Evolutionary conservation across 139 green algal genomes (phyloP).

Genomic region (Mesotaenium endlicherianum): DNA sequence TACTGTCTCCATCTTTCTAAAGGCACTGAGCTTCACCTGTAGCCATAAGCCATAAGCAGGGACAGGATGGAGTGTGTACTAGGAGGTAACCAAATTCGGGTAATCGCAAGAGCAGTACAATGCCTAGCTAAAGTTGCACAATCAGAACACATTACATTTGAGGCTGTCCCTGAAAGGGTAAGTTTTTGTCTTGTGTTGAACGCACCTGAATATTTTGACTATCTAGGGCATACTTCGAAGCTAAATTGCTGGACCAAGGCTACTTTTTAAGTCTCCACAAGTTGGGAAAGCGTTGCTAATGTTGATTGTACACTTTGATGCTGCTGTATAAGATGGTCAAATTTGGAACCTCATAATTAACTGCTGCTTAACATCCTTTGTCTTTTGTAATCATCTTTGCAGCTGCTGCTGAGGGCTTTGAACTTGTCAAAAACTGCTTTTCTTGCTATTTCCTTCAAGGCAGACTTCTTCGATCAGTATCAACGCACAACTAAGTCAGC

Average conservation of each 20-base stretch:
- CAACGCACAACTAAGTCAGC: neutral
- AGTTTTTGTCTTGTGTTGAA: neutral
- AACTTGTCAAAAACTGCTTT: conserved; percentile 48
- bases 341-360: neutral
- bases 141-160: neutral
- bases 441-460: conserved; percentile 37
- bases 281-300: neutral
- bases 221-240: neutral
- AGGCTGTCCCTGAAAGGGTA: neutral
- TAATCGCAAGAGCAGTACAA: neutral
- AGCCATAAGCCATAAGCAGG: too few relatives aligned
- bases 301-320: neutral
- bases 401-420: conserved; percentile 36
- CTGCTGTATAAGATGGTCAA: neutral
- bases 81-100: neutral
- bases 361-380: too few relatives aligned
- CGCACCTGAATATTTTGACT: neutral
- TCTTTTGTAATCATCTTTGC: neutral
- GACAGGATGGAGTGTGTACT: conserved; percentile 26
- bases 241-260: neutral
- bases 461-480: conserved; percentile 43
- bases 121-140: neutral
- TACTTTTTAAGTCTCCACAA: neutral
- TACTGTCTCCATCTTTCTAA: too few relatives aligned
- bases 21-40: too few relatives aligned